Evolutionary conservation across 176 grass and related monocot genomes (phyloP).

Genomic region (Stipa capillata): DNA sequence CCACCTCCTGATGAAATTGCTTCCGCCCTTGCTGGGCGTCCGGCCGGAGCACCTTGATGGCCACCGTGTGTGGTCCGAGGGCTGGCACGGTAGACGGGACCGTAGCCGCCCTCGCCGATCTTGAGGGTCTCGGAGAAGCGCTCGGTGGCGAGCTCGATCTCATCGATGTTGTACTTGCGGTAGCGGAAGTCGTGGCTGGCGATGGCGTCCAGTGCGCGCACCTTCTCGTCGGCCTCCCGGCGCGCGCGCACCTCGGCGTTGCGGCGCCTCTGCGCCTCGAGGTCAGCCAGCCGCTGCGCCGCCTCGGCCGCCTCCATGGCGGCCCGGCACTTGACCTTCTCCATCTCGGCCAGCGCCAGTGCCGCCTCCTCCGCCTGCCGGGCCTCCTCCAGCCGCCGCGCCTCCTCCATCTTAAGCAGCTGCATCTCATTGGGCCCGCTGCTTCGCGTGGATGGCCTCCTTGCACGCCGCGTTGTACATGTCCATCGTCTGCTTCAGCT

Average conservation of each 20-base stretch:
- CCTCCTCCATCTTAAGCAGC: conserved; percentile 63
- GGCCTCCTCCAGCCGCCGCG: conserved; percentile 63
- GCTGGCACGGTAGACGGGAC: conserved; percentile 75
- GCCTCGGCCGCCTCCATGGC: conserved; percentile 80
- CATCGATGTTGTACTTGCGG: conserved; percentile 82
- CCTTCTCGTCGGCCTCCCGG: conserved; percentile 75
- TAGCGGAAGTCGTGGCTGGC: conserved; percentile 60
- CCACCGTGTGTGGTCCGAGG: conserved; percentile 86
- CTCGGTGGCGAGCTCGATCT: conserved; percentile 75
- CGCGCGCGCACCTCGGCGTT: conserved; percentile 82
- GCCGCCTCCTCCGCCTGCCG: conserved; percentile 62
- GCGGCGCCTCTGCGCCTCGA: conserved; percentile 62
- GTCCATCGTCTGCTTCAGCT: conserved; percentile 92
- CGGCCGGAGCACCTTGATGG: conserved; percentile 77
- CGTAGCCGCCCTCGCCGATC: conserved; percentile 94
- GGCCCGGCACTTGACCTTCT: conserved; percentile 71
- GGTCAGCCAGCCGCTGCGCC: conserved; percentile 65
- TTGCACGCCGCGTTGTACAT: conserved; percentile 97
- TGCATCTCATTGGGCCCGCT: conserved; percentile 78
- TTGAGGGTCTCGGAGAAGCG: conserved; percentile 71
- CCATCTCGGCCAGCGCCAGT: conserved; percentile 52
- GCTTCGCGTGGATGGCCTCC: conserved; percentile 72
- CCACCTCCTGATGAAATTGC: conserved; percentile 98
- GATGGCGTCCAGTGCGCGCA: conserved; percentile 53
- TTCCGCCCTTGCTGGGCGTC: conserved; percentile 77